Evolutionary conservation across 1,284 basidiomycete species (phyloP), one percentile per base, ranked within the genome.

Genomic region (Leccinum solheimii): DNA sequence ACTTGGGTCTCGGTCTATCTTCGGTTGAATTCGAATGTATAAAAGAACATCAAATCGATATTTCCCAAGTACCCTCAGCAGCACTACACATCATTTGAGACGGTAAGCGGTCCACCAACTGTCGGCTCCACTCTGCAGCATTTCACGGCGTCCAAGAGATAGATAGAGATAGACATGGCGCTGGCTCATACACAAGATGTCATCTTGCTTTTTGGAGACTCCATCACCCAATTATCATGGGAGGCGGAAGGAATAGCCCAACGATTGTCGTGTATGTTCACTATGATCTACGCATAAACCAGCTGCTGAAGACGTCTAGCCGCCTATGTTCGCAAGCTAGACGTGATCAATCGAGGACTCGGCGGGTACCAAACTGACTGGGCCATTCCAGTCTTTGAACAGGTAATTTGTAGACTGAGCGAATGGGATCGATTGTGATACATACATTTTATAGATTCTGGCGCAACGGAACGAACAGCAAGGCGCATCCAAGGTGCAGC

Each of bases 341-440:
- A 96, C 69, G 85, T 96, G 13, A 67, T 95, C 58, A 95, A 95
- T 73, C 85, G 94, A 45, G 94, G 94, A 5, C 76, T 86, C 13
- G 81, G 84, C 62, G 93, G 94, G 3, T 96, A 95, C 75, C 95
- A 91, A 70, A 89, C 91, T 0, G 86, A 89, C 45, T 95, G 93
- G 92, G 88, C 82, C 3, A 78, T 94, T 26, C 88, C 90, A 0
- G 82, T 92, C 34, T 85, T 95, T 64, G 83, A 91, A 69, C 86
- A 90, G 81, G 90, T 91, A 21, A 14, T 79, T 59, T 32, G n/a
- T n/a, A 38, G 21, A 8, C n/a, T 14, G 7, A 23, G 3, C 11
- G 23, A 3, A 13, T 30, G 27, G 1, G 21, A 13, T 32, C 11
- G 48, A 52, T 19, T 19, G 19, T 49, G 32, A 59, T 23, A 56